Percentiles rank a stretch among this genome's conserved stretches.
Evolutionary conservation across 306 rosid genomes (phyloP).

Genomic region (Purshia tridentata): DNA sequence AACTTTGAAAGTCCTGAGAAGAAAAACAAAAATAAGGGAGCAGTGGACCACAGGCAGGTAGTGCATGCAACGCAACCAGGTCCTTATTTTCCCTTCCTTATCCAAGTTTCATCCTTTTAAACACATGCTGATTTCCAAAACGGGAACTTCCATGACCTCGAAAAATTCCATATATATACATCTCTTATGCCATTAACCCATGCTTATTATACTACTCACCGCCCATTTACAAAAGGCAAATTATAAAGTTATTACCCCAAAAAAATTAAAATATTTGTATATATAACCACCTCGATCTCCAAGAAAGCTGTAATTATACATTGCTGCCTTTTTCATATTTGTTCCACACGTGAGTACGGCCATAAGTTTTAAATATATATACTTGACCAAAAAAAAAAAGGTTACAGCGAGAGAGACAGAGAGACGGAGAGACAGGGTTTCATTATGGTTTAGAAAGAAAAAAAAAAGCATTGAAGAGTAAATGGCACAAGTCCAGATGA

Average conservation of each 20-base stretch:
- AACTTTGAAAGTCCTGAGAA: no score
- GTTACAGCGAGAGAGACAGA: no score
- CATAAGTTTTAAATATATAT: not conserved
- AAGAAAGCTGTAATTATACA: not conserved
- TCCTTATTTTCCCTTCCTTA: no score
- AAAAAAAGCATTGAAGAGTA: not conserved
- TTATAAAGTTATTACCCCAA: no score
- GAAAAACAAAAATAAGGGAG: no score
- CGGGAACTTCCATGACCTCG: conserved; percentile 1
- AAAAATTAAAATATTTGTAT: not conserved
- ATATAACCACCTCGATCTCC: not conserved
- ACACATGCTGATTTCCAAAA: conserved; percentile 8
- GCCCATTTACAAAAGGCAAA: not conserved
- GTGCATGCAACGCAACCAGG: no score
- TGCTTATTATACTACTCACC: not conserved
- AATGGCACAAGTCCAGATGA: conserved; percentile 21
- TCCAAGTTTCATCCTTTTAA: not conserved
- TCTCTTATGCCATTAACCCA: no score
- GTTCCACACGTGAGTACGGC: not conserved
- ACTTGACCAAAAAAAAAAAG: no score
- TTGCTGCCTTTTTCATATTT: not conserved
- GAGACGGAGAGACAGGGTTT: no score
- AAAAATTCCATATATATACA: not conserved
- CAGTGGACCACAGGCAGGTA: no score
- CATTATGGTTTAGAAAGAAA: no score